phyloP scores from a whole-genome alignment of 345 rosid genomes.

The Heritiera littoralis region DNA sequence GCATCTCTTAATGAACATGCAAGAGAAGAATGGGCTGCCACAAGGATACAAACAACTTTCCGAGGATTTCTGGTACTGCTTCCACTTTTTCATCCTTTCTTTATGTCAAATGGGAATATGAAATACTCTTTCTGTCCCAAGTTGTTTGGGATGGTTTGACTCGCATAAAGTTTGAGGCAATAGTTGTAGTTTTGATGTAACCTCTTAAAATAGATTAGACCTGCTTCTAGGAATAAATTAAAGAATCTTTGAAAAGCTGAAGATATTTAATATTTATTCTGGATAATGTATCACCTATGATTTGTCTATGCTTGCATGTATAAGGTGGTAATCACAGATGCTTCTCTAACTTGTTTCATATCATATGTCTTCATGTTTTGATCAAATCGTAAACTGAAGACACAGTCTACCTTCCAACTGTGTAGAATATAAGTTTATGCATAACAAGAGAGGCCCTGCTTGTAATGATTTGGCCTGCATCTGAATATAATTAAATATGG shows the following conservation, averaged over 20 bases:
- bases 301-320: background rate
- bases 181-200: background rate
- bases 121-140: background rate
- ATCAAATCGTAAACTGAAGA: background rate
- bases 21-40: constrained; percentile 74
- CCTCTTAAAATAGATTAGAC: background rate
- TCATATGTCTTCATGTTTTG: background rate
- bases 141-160: constrained; percentile 14
- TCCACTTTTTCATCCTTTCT: constrained; percentile 4
- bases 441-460: background rate
- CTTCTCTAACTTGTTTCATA: background rate
- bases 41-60: constrained; percentile 84
- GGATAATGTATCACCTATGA: background rate
- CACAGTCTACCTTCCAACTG: background rate
- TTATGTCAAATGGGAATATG: background rate
- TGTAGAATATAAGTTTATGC: background rate
- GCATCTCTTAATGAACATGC: constrained; percentile 34
- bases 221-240: background rate
- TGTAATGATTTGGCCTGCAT: background rate
- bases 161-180: background rate
- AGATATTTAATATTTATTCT: background rate
- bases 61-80: constrained; percentile 87
- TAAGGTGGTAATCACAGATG: background rate
- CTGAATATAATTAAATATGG: background rate
- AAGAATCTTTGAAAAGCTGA: background rate